A percentile compares a stretch with the other conserved stretches of the same genome.
phyloP scores from a whole-genome alignment of 441 rosid genomes.

The Brassica hybrid region DNA sequence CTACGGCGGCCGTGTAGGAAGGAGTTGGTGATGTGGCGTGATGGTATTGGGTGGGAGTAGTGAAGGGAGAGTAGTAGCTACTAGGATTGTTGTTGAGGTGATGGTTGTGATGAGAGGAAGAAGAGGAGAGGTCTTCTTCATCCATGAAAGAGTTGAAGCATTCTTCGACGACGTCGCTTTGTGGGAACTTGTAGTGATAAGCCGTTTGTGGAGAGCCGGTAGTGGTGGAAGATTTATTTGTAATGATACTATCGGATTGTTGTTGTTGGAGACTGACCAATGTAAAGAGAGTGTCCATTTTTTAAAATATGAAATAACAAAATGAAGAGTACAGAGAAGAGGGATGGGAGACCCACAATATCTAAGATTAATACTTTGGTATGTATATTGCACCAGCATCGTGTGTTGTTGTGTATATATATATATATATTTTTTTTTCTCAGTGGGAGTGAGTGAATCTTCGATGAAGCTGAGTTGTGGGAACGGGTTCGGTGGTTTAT shows the following conservation, averaged over 20 bases:
- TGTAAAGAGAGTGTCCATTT: constrained; percentile 95
- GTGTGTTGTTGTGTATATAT: constrained; percentile 35
- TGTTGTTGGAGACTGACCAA: constrained; percentile 72
- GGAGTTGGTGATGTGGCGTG: constrained; percentile 44
- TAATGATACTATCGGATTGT: constrained; percentile 64
- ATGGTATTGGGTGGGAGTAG: constrained; percentile 38
- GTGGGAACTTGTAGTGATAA: constrained; percentile 48
- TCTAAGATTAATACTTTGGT: constrained; percentile 41
- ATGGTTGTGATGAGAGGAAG: constrained; percentile 70
- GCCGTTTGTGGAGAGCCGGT: constrained; percentile 66
- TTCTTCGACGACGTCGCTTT: constrained; percentile 60
- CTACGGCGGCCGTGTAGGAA: constrained; percentile 47
- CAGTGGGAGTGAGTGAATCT: constrained; percentile 43
- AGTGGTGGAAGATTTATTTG: constrained; percentile 57
- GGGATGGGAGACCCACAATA: too few relatives aligned
- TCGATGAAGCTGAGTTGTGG: constrained; percentile 32
- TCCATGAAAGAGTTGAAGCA: constrained; percentile 99
- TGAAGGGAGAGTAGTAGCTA: constrained; percentile 39
- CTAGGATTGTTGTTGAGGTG: constrained; percentile 37
- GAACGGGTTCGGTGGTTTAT: constrained; percentile 33
- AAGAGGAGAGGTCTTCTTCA: constrained; percentile 95
- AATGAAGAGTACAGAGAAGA: too few relatives aligned
- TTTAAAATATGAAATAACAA: background rate
- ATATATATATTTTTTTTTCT: background rate
- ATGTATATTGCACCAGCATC: constrained; percentile 43